These are phyloP conservation scores for Scytalidium lignicola DNA, from an alignment of 2,329 filamentous ascomycete genomes.

Conservation along the genomic window DNA sequence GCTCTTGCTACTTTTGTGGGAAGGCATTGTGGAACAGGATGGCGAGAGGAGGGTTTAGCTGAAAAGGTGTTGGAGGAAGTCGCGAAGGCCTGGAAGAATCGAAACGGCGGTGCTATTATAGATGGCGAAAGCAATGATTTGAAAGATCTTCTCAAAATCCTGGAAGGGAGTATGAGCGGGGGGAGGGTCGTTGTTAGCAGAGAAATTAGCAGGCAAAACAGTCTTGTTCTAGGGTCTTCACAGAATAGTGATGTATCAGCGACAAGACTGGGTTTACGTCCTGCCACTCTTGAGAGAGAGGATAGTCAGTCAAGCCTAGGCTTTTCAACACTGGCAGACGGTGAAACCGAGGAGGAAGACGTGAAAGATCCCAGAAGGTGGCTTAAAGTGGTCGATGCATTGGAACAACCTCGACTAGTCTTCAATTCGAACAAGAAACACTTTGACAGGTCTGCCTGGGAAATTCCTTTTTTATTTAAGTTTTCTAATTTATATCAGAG, in stretches of 20 bases:
- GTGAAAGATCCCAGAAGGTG: constrained; percentile 70
- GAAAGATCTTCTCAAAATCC: constrained; percentile 73
- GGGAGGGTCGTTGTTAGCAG: constrained; percentile 58
- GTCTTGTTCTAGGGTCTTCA: constrained; percentile 54
- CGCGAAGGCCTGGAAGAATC: constrained; percentile 85
- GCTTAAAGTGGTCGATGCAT: constrained; percentile 79
- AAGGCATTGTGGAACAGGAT: constrained; percentile 89
- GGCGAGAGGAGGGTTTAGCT: constrained; percentile 90
- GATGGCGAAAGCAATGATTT: constrained; percentile 73
- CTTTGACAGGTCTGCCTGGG: constrained; percentile 66
- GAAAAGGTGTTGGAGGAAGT: constrained; percentile 91
- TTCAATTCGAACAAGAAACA: constrained; percentile 83
- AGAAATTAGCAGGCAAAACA: constrained; percentile 58
- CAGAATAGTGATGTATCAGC: constrained; percentile 47
- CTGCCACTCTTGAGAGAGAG: constrained; percentile 44
- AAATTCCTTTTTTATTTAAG: constrained; percentile 28
- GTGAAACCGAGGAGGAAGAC: constrained; percentile 48
- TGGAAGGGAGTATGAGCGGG: constrained; percentile 88
- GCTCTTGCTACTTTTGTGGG: constrained; percentile 86
- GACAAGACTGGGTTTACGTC: constrained; percentile 51
- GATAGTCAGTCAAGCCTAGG: constrained; percentile 64
- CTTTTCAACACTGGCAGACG: constrained; percentile 47
- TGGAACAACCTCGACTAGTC: constrained; percentile 73
- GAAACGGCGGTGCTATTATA: constrained; percentile 84
- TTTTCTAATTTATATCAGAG: constrained; percentile 33